Base-by-base conservation (phyloP, 495 filamentous ascomycete genomes). In the Bombardia bombarda region DNA sequence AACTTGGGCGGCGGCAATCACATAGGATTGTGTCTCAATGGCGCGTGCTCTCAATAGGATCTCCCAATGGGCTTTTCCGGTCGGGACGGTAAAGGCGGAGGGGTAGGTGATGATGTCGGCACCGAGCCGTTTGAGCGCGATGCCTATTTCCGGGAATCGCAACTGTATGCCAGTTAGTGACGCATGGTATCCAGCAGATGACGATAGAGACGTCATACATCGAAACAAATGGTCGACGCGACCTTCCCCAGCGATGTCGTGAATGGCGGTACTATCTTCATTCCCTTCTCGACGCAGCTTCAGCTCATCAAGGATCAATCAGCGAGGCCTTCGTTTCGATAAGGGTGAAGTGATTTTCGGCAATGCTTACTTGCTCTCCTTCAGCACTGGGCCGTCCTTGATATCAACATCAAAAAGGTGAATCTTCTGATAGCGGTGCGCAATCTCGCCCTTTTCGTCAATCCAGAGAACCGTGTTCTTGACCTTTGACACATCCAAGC, bases 31-130 rank as follows among this genome's bases (percentile, higher is more conserved):
- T 0, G 83, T 90, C 63, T 97, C 92, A 40, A 97, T 87, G 7
- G 90, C 92, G 39, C 90, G 72, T 2, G 89, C 81, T 26, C 84
- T 69, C 7, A 97, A 64, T 1, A 97, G 63, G 0, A 73, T 61
- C 48, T 84, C 77, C 90, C 90, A 97, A 59, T 97, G 92, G 7
- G 84, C 88, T 35, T 67, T 67, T 0, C 92, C 90, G 0, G 92
- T 96, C 2, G 83, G 83, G 2, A 94, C 72, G 8, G 89, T 95
- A 57, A 96, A 97, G 13, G 92, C 90, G 1, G 83, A 88, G 3
- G 90, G 92, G 61, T 86, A 96, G 0, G 87, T 82, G 38, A 97
- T 72, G 40, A 95, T 68, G 35, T 94, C 77, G 12, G 86, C 86
- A 21, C 46, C 47, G 1, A 31, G 51, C 14, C 44, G 50, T 2